phyloP scores from a whole-genome alignment of 148 eudicot species.

The Amaranthus cruentus region DNA sequence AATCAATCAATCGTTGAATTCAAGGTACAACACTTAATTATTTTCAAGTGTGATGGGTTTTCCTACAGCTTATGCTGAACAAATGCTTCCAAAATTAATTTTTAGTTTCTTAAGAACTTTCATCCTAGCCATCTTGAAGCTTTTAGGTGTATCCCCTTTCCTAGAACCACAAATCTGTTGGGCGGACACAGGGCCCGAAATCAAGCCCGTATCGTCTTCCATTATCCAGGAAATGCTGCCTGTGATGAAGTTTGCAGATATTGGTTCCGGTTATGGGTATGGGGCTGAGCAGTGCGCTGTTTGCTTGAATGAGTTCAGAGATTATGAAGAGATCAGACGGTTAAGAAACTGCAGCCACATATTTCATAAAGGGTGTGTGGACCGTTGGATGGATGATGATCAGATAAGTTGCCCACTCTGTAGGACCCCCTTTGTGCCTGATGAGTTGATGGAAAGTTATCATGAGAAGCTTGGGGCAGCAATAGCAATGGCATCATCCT shows the following conservation, averaged over 20 bases:
- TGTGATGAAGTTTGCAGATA: slow-evolving; percentile 50
- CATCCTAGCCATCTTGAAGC: slow-evolving; percentile 22
- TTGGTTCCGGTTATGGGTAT: slow-evolving; percentile 9
- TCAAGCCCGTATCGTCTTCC: slow-evolving; percentile 44
- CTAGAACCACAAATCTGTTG: slow-evolving; percentile 45
- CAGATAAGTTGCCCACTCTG: slow-evolving; percentile 66
- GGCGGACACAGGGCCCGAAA: slow-evolving; percentile 27
- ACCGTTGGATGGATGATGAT: slow-evolving; percentile 82
- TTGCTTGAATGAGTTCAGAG: slow-evolving; percentile 54
- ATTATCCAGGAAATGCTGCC: slow-evolving; percentile 71
- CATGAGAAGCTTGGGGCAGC: slow-evolving; percentile 55
- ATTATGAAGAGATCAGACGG: slow-evolving; percentile 50
- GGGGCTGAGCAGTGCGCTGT: slow-evolving; percentile 48
- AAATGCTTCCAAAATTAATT: slow-evolving; percentile 50
- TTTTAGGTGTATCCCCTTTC: slow-evolving; percentile 53
- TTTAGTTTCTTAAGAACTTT: slow-evolving; percentile 32
- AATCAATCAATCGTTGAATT: too few species aligned
- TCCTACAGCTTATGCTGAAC: slow-evolving; percentile 51
- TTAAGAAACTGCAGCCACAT: slow-evolving; percentile 49
- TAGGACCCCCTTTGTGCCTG: slow-evolving; percentile 46
- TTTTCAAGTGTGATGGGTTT: slow-evolving; percentile 38
- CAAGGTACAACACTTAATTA: too few species aligned
- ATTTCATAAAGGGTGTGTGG: slow-evolving; percentile 59
- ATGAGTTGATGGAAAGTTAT: slow-evolving; percentile 42
- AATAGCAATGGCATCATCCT: slow-evolving; percentile 15